A percentile compares a stretch with the other conserved stretches of the same genome.
These are phyloP conservation scores for Leishmania turanica DNA, from an alignment of 208 protist species.

Conservation along the genomic window DNA sequence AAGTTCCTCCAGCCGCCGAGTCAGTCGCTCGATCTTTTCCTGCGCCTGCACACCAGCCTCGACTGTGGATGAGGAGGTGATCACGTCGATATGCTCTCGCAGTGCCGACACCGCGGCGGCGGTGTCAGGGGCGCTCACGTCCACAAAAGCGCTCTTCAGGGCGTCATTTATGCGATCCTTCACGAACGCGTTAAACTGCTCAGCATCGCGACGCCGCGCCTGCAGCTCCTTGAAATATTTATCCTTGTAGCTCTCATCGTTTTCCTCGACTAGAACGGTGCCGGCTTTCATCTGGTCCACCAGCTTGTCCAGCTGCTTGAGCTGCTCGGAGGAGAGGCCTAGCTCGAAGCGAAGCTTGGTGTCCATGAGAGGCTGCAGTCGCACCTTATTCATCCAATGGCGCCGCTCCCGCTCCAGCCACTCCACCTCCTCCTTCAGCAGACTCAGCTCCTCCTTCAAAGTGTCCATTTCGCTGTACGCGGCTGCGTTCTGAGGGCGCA, in stretches of 20 bases:
- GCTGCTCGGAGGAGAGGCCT: slow-evolving; percentile 80
- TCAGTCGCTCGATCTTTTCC: slow-evolving; percentile 40
- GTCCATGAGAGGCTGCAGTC: slow-evolving; percentile 87
- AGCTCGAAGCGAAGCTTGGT: slow-evolving; percentile 88
- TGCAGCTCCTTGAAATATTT: slow-evolving; percentile 80
- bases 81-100: slow-evolving; percentile 71
- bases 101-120: slow-evolving; percentile 53
- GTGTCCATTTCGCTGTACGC: slow-evolving; percentile 84
- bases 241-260: slow-evolving; percentile 70
- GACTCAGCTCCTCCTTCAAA: slow-evolving; percentile 70
- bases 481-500: slow-evolving; percentile 57
- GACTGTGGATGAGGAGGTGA: slow-evolving; percentile 23
- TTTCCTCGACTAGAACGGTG: slow-evolving; percentile 61
- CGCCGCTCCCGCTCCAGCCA: slow-evolving; percentile 88
- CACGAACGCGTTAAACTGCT: slow-evolving; percentile 81
- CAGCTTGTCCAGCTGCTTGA: slow-evolving; percentile 79
- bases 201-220: slow-evolving; percentile 60
- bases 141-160: slow-evolving; percentile 55
- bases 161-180: slow-evolving; percentile 73
- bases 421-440: slow-evolving; percentile 87
- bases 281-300: slow-evolving; percentile 86
- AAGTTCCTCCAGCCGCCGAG: slow-evolving; percentile 63
- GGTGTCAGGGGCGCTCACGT: slow-evolving; percentile 36
- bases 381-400: slow-evolving; percentile 92
- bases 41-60: slow-evolving; percentile 28